Evolutionary conservation across 306 rosid species (phyloP), one percentile per base, ranked within the genome.

Genomic region (Prosopis cineraria): DNA sequence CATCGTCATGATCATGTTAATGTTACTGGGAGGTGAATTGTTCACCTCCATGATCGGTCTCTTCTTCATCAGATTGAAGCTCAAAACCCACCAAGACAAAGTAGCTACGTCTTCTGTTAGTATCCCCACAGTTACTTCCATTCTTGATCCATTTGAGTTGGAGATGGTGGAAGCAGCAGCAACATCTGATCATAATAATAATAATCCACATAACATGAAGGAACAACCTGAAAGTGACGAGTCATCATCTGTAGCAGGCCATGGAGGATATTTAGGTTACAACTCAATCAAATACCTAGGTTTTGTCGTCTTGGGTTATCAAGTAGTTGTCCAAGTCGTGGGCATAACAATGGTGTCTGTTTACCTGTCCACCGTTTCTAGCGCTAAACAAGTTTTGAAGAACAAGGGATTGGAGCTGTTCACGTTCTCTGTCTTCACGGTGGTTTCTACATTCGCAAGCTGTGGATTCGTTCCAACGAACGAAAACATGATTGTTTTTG

Each of bases 381-480:
- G 85, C 62, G 84, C 90, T 1, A 84, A 69, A 48, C 56, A 80
- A 27, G 41, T 85, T 0, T 60, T 89, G 0, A 11, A 67, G 30
- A 50, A 50, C 2, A 91, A 89, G 70, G 86, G 83, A 0, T 3
- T 89, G 2, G 47, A 81, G 4, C 24, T 44, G 62, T 64, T 34
- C 7, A 87, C 90, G 17, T 87, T 91, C 66, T 84, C 88, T 4
- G 14, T 84, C 14, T 89, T 89, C 67, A 80, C 87, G 2, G 48
- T 78, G 8, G 90, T 91, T 70, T 91, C 97, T 6, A 86, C 92
- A 10, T 91, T 91, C 66, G 67, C 90, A 10, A 89, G 80, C 7
- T 89, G 97, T 79, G 97, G 94, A 2, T 89, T 79, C 44, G 48
- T 91, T n/a, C 97, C 94, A 3, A 91, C 94, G 12, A 91, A 86